Evolutionary conservation across 2,329 filamentous ascomycete genomes (phyloP).

Genomic region (Cryoendolithus antarcticus): DNA sequence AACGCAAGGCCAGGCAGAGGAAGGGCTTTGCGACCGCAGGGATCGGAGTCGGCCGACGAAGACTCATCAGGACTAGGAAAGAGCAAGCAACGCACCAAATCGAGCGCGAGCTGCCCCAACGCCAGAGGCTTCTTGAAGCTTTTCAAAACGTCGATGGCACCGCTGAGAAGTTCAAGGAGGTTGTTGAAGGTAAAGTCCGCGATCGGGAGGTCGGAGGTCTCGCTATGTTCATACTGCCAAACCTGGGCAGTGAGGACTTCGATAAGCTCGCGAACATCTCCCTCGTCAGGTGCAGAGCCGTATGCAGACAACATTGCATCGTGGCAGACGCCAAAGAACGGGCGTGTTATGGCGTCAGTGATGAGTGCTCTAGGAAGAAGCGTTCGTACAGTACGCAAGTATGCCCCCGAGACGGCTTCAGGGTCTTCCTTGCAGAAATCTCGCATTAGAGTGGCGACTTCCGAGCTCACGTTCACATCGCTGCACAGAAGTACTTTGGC

Average conservation of each 20-base stretch:
- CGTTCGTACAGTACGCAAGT: slow-evolving; percentile 10
- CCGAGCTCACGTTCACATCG: slow-evolving; percentile 7
- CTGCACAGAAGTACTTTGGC: slow-evolving; percentile 12
- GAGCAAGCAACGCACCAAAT: not conserved
- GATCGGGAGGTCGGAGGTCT: slow-evolving; percentile 12
- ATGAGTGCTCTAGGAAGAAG: slow-evolving; percentile 12
- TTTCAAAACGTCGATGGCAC: slow-evolving; percentile 18
- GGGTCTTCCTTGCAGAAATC: slow-evolving; percentile 13
- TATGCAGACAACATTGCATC: slow-evolving; percentile 1
- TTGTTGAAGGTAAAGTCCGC: slow-evolving; percentile 14
- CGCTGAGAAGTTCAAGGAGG: slow-evolving; percentile 28
- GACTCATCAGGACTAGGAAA: too few species aligned
- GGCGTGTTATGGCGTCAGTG: slow-evolving; percentile 2
- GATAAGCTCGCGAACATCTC: slow-evolving; percentile 11
- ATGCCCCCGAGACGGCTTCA: slow-evolving; percentile 11
- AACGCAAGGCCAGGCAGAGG: too few species aligned
- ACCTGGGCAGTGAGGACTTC: slow-evolving; percentile 8
- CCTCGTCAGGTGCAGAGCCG: slow-evolving; percentile 9
- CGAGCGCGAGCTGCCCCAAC: slow-evolving; percentile 10
- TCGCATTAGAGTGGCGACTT: slow-evolving; percentile 9
- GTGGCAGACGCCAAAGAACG: slow-evolving; percentile 13
- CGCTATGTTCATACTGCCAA: slow-evolving; percentile 13
- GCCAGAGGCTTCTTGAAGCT: slow-evolving; percentile 20
- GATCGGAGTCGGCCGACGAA: too few species aligned
- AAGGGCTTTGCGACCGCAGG: too few species aligned